These are phyloP conservation scores for Colletotrichum lini DNA, from an alignment of 2,329 filamentous ascomycete species.

Conservation along the genomic window DNA sequence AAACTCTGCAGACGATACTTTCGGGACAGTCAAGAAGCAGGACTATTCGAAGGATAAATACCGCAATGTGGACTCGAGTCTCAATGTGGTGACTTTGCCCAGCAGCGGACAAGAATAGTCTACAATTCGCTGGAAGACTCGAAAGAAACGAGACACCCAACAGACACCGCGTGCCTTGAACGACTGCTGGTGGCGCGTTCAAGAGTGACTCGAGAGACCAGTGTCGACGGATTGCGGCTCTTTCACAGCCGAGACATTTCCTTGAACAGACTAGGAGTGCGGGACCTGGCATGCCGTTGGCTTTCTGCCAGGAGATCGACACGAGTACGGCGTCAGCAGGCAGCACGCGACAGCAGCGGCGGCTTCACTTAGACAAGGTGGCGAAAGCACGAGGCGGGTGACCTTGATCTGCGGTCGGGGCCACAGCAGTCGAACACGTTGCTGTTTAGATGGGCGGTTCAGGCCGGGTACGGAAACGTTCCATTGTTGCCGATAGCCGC, in stretches of 20 bases:
- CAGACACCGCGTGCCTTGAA: too few relatives aligned
- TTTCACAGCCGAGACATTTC: neutral
- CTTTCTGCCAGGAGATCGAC: conserved; percentile 1
- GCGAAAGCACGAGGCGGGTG: conserved; percentile 4
- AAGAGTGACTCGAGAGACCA: conserved; percentile 7
- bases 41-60: neutral
- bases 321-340: neutral
- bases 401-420: conserved; percentile 7
- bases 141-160: neutral
- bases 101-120: neutral
- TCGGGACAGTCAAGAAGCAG: neutral
- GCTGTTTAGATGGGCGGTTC: neutral
- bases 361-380: conserved; percentile 17
- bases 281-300: conserved; percentile 15
- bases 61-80: neutral
- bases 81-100: neutral
- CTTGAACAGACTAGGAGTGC: neutral
- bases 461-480: neutral
- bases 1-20: neutral
- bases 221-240: conserved; percentile 4
- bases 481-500: conserved; percentile 7
- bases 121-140: neutral
- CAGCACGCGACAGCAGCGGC: conserved; percentile 7
- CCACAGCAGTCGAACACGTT: neutral
- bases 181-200: neutral